These are phyloP conservation scores for Ophioceras dolichostomum DNA, from an alignment of 2,329 filamentous ascomycete genomes.

Conservation along the genomic window DNA sequence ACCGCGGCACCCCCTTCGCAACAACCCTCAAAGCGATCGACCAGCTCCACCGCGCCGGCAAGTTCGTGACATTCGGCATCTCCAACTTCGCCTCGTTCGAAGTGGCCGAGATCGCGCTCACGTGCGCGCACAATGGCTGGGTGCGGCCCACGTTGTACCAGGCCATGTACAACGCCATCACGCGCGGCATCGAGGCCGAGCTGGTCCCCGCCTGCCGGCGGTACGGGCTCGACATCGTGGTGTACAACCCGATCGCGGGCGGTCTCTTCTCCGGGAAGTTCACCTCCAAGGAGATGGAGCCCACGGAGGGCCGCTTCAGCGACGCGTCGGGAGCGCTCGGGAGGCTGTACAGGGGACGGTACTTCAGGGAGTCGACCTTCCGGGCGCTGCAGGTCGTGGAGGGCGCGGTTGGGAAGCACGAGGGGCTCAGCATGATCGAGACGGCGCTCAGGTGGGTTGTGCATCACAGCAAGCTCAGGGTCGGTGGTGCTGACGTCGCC, in stretches of 20 bases:
- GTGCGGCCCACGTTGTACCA: constrained; percentile 77
- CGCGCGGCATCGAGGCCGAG: constrained; percentile 62
- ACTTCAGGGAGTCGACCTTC: constrained; percentile 48
- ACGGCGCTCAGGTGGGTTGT: constrained; percentile 55
- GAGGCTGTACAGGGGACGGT: constrained; percentile 43
- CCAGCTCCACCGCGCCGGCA: constrained; percentile 73
- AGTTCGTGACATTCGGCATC: constrained; percentile 69
- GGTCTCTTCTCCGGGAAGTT: constrained; percentile 73
- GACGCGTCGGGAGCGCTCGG: constrained; percentile 10
- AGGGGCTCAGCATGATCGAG: constrained; percentile 50
- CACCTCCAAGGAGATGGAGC: constrained; percentile 39
- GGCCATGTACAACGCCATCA: constrained; percentile 78
- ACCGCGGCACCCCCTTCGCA: constrained; percentile 30
- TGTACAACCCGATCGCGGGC: constrained; percentile 74
- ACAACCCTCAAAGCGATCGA: constrained; percentile 70
- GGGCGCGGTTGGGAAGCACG: constrained; percentile 48
- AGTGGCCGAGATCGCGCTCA: constrained; percentile 72
- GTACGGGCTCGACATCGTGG: constrained; percentile 66
- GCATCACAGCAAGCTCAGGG: constrained; percentile 40
- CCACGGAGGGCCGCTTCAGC: constrained; percentile 12
- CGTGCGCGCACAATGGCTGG: constrained; percentile 69
- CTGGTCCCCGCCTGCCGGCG: constrained; percentile 61
- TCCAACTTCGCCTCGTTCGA: constrained; percentile 82
- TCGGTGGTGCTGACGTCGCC: neutral
- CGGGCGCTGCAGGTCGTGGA: constrained; percentile 52